These are phyloP conservation scores for Phtheirospermum japonicum DNA, from an alignment of 257 asterid species.

Conservation along the genomic window DNA sequence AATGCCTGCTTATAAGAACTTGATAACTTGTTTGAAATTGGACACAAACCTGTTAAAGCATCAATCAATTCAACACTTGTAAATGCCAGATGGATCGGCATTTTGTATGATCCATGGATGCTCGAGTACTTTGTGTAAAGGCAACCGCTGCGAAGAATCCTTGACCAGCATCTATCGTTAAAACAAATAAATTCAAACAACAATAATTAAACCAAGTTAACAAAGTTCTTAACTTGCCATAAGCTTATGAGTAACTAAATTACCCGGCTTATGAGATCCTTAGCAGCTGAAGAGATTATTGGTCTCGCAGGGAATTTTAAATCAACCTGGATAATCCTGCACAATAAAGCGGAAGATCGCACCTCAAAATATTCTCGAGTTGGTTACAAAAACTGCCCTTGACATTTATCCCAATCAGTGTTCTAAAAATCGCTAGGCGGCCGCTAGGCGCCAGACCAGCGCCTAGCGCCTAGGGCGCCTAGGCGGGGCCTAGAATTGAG, in stretches of 20 bases:
- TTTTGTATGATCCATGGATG: constrained; percentile 94
- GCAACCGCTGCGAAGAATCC: constrained; percentile 76
- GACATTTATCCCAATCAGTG: too few relatives aligned
- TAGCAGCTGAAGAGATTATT: constrained; percentile 76
- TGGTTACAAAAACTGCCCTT: too few relatives aligned
- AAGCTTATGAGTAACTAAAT: background rate
- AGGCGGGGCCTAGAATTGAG: too few relatives aligned
- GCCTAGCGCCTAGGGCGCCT: too few relatives aligned
- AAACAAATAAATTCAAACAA: background rate
- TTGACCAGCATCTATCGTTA: constrained; percentile 77
- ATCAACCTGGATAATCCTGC: constrained; percentile 94
- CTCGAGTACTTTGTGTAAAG: constrained; percentile 83
- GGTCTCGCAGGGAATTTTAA: constrained; percentile 88
- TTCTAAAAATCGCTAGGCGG: too few relatives aligned
- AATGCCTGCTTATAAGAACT: too few relatives aligned
- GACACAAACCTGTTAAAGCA: constrained; percentile 7
- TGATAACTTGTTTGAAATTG: too few relatives aligned
- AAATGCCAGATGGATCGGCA: constrained; percentile 89
- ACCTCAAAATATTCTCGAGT: too few relatives aligned
- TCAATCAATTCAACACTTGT: constrained; percentile 39
- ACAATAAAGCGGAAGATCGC: background rate
- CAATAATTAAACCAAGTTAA: background rate
- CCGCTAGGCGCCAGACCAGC: too few relatives aligned
- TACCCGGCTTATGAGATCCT: constrained; percentile 92
- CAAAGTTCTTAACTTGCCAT: background rate